phyloP scores from a whole-genome alignment of 108 stramenopile species.

The Nitzschia putrida region DNA sequence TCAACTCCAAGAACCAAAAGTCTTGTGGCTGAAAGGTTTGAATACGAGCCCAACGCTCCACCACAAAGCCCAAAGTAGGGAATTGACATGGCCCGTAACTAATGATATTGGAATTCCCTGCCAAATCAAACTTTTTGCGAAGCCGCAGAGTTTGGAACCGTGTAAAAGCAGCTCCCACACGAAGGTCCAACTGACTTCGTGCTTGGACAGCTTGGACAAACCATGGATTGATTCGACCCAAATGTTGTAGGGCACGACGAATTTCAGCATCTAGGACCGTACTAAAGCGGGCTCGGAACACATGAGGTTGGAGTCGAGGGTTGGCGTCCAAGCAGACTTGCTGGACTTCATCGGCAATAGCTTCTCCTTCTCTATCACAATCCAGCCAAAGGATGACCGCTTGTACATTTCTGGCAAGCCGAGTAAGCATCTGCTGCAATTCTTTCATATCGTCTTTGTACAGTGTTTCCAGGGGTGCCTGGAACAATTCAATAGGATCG shows the following conservation, averaged over 20 bases:
- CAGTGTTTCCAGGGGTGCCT: constrained; percentile 72
- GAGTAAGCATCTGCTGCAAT: constrained; percentile 63
- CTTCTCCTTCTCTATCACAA: constrained; percentile 98
- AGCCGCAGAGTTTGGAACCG: constrained; percentile 96
- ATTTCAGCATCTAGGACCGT: constrained; percentile 91
- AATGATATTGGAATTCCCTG: constrained; percentile 60
- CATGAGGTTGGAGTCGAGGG: constrained; percentile 43
- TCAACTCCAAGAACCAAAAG: constrained; percentile 91
- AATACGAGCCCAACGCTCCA: constrained; percentile 93
- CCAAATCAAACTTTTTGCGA: constrained; percentile 84
- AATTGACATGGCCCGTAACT: constrained; percentile 99
- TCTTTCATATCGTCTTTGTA: constrained; percentile 80
- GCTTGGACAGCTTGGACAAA: constrained; percentile 90
- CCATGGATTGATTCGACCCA: constrained; percentile 73
- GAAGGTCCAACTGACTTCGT: constrained; percentile 90
- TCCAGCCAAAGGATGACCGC: constrained; percentile 96
- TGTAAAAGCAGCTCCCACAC: constrained; percentile 96
- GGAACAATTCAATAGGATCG: constrained; percentile 72
- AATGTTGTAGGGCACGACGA: constrained; percentile 65
- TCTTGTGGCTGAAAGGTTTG: constrained; percentile 90
- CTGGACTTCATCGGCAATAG: constrained; percentile 92
- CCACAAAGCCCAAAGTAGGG: constrained; percentile 99
- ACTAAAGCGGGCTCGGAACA: constrained; percentile 91
- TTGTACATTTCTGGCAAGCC: constrained; percentile 47
- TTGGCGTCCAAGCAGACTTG: constrained; percentile 72